These are phyloP conservation scores for Phytophthora citricola DNA, from an alignment of 352 stramenopile species.

Conservation along the genomic window DNA sequence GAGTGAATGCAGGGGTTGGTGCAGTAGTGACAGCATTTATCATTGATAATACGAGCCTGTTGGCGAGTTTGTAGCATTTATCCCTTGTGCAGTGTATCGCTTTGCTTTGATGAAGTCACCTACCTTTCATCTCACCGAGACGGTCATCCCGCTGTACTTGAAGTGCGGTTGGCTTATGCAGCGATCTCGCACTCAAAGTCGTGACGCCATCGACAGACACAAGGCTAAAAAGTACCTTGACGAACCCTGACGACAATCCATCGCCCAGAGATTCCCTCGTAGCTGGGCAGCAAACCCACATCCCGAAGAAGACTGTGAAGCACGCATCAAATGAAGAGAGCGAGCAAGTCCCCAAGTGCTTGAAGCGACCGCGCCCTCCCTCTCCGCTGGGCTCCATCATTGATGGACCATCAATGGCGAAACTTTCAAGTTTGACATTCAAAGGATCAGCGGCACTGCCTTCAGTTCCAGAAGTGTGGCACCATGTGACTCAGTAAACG, in stretches of 20 bases:
- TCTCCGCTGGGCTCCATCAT: background rate
- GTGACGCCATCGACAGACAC: background rate
- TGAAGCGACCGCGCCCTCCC: background rate
- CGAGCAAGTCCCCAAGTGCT: background rate
- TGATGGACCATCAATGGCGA: too few species aligned
- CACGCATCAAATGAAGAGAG: background rate
- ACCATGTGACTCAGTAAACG: slow-evolving; percentile 8
- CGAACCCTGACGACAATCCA: slow-evolving; percentile 21
- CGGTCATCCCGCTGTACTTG: background rate
- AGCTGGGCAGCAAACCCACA: background rate
- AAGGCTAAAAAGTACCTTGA: slow-evolving; percentile 8
- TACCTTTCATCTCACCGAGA: too few species aligned
- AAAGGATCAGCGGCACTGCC: background rate
- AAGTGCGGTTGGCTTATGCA: slow-evolving; percentile 8
- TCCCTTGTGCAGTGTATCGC: too few species aligned
- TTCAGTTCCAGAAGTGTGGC: slow-evolving; percentile 11
- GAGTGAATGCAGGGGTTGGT: background rate
- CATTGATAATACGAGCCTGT: background rate
- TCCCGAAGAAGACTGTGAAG: too few species aligned
- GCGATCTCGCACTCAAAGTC: background rate
- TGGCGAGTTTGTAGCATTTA: background rate
- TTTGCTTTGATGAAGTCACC: too few species aligned
- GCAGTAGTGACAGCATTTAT: background rate
- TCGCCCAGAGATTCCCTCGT: background rate
- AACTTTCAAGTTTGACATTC: too few species aligned